Conservation (phyloP, 1,284 basidiomycete species). For the Boletus mariae region DNA sequence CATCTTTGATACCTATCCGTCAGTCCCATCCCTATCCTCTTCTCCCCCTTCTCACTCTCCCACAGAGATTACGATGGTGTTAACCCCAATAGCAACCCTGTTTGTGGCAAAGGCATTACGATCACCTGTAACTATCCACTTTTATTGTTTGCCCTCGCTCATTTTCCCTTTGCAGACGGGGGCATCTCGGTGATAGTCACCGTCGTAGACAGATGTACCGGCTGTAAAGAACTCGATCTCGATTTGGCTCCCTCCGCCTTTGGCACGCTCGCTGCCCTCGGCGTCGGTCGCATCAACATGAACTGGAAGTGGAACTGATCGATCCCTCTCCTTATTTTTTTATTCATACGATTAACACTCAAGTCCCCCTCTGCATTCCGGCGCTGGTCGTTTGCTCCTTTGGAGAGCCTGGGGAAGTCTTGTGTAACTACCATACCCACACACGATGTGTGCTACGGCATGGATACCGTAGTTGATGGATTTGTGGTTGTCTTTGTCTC, state of each 20-base stretch:
- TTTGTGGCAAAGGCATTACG: slow-evolving; percentile 49
- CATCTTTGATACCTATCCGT: slow-evolving; percentile 65
- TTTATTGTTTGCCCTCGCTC: background rate
- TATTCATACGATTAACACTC: slow-evolving; percentile 24
- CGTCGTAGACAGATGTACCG: slow-evolving; percentile 61
- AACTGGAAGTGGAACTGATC: slow-evolving; percentile 43
- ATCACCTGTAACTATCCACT: slow-evolving; percentile 38
- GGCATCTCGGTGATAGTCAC: slow-evolving; percentile 48
- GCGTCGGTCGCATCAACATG: slow-evolving; percentile 53
- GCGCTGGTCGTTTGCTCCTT: slow-evolving; percentile 19
- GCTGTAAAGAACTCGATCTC: slow-evolving; percentile 47
- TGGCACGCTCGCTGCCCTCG: slow-evolving; percentile 30
- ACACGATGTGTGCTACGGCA: slow-evolving; percentile 21
- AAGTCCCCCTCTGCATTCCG: slow-evolving; percentile 1
- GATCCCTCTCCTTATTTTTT: slow-evolving; percentile 15
- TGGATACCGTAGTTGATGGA: slow-evolving; percentile 32
- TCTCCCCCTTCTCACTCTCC: slow-evolving; percentile 1
- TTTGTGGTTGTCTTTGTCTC: slow-evolving; percentile 11
- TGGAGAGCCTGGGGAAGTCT: slow-evolving; percentile 13
- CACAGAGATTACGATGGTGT: slow-evolving; percentile 44
- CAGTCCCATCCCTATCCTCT: slow-evolving; percentile 27
- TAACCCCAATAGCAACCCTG: slow-evolving; percentile 64
- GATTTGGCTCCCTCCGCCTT: slow-evolving; percentile 63
- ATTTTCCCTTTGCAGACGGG: slow-evolving; percentile 37
- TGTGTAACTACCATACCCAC: slow-evolving; percentile 10